phyloP scores from a whole-genome alignment of 257 asterid species.

The Scutellaria barbata region DNA sequence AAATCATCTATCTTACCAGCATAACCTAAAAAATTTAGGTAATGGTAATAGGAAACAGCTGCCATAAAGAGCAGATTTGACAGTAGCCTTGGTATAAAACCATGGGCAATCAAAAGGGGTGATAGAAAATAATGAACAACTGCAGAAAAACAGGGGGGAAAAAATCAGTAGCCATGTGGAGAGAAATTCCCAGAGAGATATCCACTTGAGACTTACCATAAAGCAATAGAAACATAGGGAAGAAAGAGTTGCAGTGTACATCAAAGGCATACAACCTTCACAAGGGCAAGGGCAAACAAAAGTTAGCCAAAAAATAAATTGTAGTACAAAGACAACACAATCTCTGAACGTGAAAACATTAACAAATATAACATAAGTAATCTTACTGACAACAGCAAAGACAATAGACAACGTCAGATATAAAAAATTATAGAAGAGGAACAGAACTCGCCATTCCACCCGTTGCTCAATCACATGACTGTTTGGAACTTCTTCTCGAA shows the following conservation, averaged over 20 bases:
- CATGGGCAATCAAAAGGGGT: conserved; percentile 83
- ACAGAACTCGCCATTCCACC: conserved; percentile 84
- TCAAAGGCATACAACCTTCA: conserved; percentile 98
- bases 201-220: conserved; percentile 60
- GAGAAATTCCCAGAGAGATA: conserved; percentile 19
- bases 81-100: conserved; percentile 72
- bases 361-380: conserved; percentile 6
- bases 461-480: conserved; percentile 97
- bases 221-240: conserved; percentile 85
- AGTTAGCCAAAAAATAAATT: conserved; percentile 15
- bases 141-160: conserved; percentile 39
- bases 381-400: not conserved
- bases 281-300: conserved; percentile 27
- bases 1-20: conserved; percentile 58
- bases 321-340: conserved; percentile 2
- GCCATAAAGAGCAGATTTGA: conserved; percentile 92
- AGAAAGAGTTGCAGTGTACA: conserved; percentile 99
- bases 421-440: not conserved
- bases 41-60: conserved; percentile 82
- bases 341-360: not conserved
- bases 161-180: conserved; percentile 31
- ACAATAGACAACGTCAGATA: not conserved
- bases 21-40: conserved; percentile 83
- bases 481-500: conserved; percentile 87
- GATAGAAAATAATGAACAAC: conserved; percentile 82